Base-by-base conservation (phyloP, 805 yeast species). In the Cyberlindnera veronae region DNA sequence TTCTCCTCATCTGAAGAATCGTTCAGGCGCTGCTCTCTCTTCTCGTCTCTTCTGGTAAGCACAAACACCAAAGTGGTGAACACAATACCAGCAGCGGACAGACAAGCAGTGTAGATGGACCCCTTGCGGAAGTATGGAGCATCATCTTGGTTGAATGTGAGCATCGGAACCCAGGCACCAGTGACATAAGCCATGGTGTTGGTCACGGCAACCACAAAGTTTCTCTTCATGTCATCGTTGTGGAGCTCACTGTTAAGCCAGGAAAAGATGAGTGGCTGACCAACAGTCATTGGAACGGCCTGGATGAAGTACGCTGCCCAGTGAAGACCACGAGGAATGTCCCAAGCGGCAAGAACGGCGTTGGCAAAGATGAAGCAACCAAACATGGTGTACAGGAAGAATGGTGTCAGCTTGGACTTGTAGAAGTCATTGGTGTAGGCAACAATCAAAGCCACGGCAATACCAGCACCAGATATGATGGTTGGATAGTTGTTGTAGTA, bases 201-300 rank as follows among this genome's bases (percentile, higher is more conserved):
- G 20, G 73, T 70, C 6, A 57, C 41, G 7, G 63, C 71, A 13
- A 70, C 68, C 5, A 66, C 61, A 24, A 67, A 58, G 36, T 58
- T 61, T 30, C 72, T 46, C 46, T 59, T 56, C 55, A 53, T 47
- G 38, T 61, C 64, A 38, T 61, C 59, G 36, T 50, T 41, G 19
- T 63, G 62, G 15, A 77, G 52, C 19, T 69, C 50, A 27, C 75
- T 60, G 51, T 77, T 77, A 27, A 76, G 68, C 83, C 82, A 77
- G 3, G 78, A 63, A 44, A 69, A 76, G 12, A 76, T 72, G 47
- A 72, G 66, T 3, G 81, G 80, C 58, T 74, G 81, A 1, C 79
- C 81, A 70, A 69, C 69, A 3, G 72, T 52, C 0, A 71, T 60
- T 9, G 79, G 77, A 13, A 71, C 54, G 3, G 76, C 76, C 3